phyloP scores from a whole-genome alignment of 306 rosid genomes.

The apple (Malus domestica) region DNA sequence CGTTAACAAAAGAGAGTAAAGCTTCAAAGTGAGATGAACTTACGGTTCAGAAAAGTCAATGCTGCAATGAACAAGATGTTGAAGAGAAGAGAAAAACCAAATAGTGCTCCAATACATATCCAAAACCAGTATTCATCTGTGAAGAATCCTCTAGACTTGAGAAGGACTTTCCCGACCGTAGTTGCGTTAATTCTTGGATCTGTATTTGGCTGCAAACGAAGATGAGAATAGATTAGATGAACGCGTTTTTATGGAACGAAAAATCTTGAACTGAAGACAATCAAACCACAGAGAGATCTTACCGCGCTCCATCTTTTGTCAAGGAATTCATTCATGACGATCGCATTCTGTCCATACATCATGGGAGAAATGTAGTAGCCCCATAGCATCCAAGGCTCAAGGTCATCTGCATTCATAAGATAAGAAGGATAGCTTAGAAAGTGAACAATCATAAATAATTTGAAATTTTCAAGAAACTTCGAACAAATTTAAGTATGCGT shows the following conservation, averaged over 20 bases:
- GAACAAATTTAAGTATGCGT: neutral
- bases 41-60: constrained; percentile 56
- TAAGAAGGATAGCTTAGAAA: neutral
- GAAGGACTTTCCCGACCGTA: constrained; percentile 62
- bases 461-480: neutral
- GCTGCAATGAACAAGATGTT: constrained; percentile 46
- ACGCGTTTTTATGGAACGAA: neutral
- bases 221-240: neutral
- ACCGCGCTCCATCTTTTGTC: constrained; percentile 80
- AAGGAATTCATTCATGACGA: constrained; percentile 72
- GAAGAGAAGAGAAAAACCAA: constrained; percentile 58
- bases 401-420: constrained; percentile 36
- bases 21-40: constrained; percentile 18
- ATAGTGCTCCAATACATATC: constrained; percentile 62
- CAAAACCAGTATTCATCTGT: constrained; percentile 60
- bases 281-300: constrained; percentile 17
- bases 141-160: constrained; percentile 44
- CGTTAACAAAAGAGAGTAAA: neutral
- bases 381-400: constrained; percentile 77
- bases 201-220: constrained; percentile 40
- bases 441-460: neutral
- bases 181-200: constrained; percentile 34
- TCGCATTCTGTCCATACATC: constrained; percentile 91
- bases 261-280: neutral
- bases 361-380: constrained; percentile 74